phyloP scores from a whole-genome alignment of 306 rosid genomes.

The Medicago lupulina region DNA sequence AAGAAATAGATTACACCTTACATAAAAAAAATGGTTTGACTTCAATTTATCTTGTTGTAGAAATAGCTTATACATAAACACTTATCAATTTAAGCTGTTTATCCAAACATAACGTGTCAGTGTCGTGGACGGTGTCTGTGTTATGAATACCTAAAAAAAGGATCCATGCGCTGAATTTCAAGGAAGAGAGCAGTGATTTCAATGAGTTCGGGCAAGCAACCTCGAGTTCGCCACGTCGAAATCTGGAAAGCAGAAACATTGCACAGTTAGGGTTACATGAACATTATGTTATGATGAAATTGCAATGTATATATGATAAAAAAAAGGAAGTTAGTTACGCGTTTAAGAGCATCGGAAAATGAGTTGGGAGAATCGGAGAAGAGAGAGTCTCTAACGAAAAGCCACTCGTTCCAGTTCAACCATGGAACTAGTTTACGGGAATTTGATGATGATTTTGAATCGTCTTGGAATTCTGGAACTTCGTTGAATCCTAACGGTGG shows the following conservation, averaged over 20 bases:
- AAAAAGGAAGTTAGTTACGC: slow-evolving; percentile 50
- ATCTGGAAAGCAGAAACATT: slow-evolving; percentile 52
- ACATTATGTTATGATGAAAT: not conserved
- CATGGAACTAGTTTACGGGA: slow-evolving; percentile 78
- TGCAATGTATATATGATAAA: not conserved
- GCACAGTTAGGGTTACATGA: too few relatives aligned
- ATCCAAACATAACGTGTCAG: not conserved
- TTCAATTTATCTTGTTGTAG: not conserved
- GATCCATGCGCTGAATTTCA: slow-evolving; percentile 74
- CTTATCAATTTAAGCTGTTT: not conserved
- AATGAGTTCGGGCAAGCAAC: slow-evolving; percentile 74
- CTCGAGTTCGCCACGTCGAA: slow-evolving; percentile 85
- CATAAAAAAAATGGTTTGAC: not conserved
- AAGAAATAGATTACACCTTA: not conserved
- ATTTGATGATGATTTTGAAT: slow-evolving; percentile 20
- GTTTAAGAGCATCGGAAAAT: slow-evolving; percentile 64
- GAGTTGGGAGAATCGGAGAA: slow-evolving; percentile 69
- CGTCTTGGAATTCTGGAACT: slow-evolving; percentile 31
- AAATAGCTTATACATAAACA: not conserved
- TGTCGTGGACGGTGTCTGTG: too few relatives aligned
- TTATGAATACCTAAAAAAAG: slow-evolving; percentile 58
- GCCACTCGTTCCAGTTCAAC: slow-evolving; percentile 94
- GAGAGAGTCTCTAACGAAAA: slow-evolving; percentile 65
- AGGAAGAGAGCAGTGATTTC: slow-evolving; percentile 77
- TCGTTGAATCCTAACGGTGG: slow-evolving; percentile 47